Conservation (phyloP, 192 early-diverging fungal species). For the Gorgonomyces haynaldii region DNA sequence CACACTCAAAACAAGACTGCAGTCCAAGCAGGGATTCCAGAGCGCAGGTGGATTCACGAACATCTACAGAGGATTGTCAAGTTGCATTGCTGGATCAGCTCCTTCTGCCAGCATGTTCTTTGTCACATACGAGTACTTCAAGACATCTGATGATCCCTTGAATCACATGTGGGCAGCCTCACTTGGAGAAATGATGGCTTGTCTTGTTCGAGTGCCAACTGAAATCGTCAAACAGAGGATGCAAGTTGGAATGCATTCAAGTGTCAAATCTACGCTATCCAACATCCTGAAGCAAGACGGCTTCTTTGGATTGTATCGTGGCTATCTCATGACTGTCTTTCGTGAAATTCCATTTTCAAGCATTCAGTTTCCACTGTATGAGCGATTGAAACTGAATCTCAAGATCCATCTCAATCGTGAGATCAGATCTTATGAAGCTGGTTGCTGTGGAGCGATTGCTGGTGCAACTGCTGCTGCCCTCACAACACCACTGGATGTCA, state of each 20-base stretch:
- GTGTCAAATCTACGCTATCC: slow-evolving; percentile 37
- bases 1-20: slow-evolving; percentile 93
- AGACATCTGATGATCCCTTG: slow-evolving; percentile 48
- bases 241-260: slow-evolving; percentile 57
- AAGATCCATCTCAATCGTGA: neutral
- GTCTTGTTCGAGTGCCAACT: slow-evolving; percentile 85
- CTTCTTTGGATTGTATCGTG: slow-evolving; percentile 78
- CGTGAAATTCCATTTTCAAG: slow-evolving; percentile 96
- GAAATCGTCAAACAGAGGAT: slow-evolving; percentile 93
- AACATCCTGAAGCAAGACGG: slow-evolving; percentile 61
- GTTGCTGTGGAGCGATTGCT: slow-evolving; percentile 73
- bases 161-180: slow-evolving; percentile 85
- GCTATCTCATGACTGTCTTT: slow-evolving; percentile 82
- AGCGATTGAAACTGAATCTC: slow-evolving; percentile 63
- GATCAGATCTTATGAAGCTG: slow-evolving; percentile 60
- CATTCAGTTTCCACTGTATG: slow-evolving; percentile 93
- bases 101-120: slow-evolving; percentile 75
- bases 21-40: slow-evolving; percentile 71
- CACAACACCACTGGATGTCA: slow-evolving; percentile 92
- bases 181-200: slow-evolving; percentile 79
- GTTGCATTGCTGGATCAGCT: slow-evolving; percentile 86
- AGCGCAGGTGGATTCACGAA: slow-evolving; percentile 79
- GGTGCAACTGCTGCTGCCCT: slow-evolving; percentile 81
- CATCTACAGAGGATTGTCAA: slow-evolving; percentile 81
- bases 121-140: slow-evolving; percentile 78